phyloP scores from a whole-genome alignment of 2,329 filamentous ascomycete genomes.

The Zymoseptoria crescenta region DNA sequence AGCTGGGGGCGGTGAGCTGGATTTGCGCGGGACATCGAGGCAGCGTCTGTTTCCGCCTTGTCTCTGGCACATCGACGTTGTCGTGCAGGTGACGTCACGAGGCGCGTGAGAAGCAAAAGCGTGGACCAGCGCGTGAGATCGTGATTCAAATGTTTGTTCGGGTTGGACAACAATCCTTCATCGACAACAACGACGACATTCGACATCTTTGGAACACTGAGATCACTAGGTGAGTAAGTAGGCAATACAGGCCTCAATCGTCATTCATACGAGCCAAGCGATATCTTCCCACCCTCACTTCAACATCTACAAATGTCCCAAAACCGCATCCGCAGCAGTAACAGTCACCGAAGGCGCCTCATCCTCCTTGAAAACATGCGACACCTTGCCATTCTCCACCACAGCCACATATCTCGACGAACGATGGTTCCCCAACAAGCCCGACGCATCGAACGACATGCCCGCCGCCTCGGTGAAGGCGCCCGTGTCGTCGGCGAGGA shows the following conservation, averaged over 20 bases:
- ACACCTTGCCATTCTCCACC: conserved; percentile 16
- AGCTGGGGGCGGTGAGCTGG: not conserved
- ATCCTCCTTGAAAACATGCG: conserved; percentile 21
- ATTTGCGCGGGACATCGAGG: not conserved
- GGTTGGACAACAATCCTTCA: not conserved
- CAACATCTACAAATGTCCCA: conserved; percentile 10
- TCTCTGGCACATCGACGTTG: not conserved
- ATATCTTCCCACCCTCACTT: not conserved
- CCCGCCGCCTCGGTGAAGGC: conserved; percentile 21
- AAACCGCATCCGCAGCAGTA: conserved; percentile 18
- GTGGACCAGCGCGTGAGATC: not conserved
- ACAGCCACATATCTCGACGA: conserved; percentile 22
- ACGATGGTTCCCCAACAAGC: conserved; percentile 20
- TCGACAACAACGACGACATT: not conserved
- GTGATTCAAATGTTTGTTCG: not conserved
- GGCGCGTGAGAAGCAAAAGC: not conserved
- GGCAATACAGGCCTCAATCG: not conserved
- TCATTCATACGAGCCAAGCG: not conserved
- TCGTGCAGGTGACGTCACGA: not conserved
- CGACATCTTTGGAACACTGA: not conserved
- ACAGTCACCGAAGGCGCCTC: conserved; percentile 20
- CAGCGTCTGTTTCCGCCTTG: not conserved
- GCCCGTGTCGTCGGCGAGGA: conserved; percentile 22
- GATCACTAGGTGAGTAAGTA: too few relatives aligned
- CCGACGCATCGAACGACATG: conserved; percentile 19